A percentile compares a stretch with the other conserved stretches of the same genome.
Evolutionary conservation across 306 rosid species (phyloP).

Genomic region (Casuarina equisetifolia): DNA sequence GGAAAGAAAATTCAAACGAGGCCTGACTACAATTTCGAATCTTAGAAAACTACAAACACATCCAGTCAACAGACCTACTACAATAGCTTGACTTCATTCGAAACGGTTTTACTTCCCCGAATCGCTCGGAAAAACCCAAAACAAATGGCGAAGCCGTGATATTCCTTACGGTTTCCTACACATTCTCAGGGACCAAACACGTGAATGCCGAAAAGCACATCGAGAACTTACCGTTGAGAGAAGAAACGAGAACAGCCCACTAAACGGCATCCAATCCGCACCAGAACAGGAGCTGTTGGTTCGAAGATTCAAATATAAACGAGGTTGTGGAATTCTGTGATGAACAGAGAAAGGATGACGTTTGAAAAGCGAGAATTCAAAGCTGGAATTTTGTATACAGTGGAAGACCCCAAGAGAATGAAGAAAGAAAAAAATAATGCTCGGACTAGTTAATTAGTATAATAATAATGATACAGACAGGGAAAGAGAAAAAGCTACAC

Average conservation of each 20-base stretch:
- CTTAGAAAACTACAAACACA: not conserved
- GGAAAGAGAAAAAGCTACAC: constrained; percentile 24
- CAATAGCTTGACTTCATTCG: not conserved
- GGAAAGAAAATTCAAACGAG: not conserved
- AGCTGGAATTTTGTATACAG: constrained; percentile 24
- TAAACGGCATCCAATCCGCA: not conserved
- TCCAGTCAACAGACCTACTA: constrained; percentile 1
- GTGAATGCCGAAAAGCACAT: constrained; percentile 21
- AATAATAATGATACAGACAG: constrained; percentile 28
- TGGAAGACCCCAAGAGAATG: constrained; percentile 4
- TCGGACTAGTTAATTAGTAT: not conserved
- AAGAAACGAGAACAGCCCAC: not conserved
- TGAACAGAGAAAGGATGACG: not conserved
- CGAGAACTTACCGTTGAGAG: constrained; percentile 29
- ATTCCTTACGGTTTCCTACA: constrained; percentile 3
- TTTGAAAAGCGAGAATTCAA: constrained; percentile 12
- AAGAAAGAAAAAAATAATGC: constrained; percentile 16
- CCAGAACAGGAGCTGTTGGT: not conserved
- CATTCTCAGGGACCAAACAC: constrained; percentile 25
- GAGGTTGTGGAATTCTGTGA: not conserved
- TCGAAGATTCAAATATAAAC: not conserved
- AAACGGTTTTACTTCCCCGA: not conserved
- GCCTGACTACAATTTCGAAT: not conserved
- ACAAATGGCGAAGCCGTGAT: not conserved
- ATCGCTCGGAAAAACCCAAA: not conserved